phyloP scores from a whole-genome alignment of 1,139 yeast species.

The Debaryomycetaceae sp. region DNA sequence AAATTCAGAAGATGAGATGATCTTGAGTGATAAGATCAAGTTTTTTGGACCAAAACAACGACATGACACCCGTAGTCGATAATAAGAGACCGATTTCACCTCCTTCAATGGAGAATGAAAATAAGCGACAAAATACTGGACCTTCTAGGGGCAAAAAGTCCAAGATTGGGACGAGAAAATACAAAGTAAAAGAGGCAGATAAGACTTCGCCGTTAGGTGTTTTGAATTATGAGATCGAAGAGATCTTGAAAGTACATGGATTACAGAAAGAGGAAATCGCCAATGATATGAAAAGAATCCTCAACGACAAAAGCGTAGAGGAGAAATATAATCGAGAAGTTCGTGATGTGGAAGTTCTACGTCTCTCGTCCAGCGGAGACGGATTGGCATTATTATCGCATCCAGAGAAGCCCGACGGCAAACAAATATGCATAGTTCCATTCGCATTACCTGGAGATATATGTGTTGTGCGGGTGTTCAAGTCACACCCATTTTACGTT shows the following conservation, averaged over 20 bases:
- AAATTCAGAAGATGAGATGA: not conserved
- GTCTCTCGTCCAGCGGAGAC: constrained; percentile 75
- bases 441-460: constrained; percentile 86
- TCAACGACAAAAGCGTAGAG: constrained; percentile 55
- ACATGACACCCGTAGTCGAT: constrained; percentile 3
- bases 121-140: constrained; percentile 4
- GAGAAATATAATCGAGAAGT: constrained; percentile 59
- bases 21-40: not conserved
- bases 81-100: constrained; percentile 5
- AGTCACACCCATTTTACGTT: constrained; percentile 71
- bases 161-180: constrained; percentile 31
- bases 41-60: no score
- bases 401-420: constrained; percentile 43
- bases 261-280: constrained; percentile 46
- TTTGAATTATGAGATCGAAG: constrained; percentile 67
- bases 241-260: constrained; percentile 43
- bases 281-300: constrained; percentile 63
- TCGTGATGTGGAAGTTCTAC: constrained; percentile 53
- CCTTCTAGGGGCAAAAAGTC: constrained; percentile 21
- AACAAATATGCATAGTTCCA: constrained; percentile 64
- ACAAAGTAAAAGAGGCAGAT: constrained; percentile 63
- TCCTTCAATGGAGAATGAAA: constrained; percentile 1
- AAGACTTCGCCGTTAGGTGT: constrained; percentile 82
- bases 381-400: constrained; percentile 63
- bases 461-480: constrained; percentile 67